A percentile compares a stretch with the other conserved stretches of the same genome.
Conservation (phyloP, 768 basidiomycete species). For the Pisolithus orientalis region DNA sequence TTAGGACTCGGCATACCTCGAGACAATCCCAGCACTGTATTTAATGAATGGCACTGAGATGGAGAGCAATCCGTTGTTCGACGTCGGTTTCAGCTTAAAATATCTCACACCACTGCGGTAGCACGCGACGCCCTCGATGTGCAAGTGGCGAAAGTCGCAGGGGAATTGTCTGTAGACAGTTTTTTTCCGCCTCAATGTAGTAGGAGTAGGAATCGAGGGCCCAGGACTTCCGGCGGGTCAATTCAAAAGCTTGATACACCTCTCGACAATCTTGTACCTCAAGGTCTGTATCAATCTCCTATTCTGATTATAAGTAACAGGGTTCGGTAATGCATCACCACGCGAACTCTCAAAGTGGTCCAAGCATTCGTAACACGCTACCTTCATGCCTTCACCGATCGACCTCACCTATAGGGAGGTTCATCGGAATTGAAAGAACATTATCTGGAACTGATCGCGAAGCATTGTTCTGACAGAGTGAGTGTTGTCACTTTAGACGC, state of each 20-base stretch:
- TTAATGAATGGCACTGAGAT: slow-evolving; percentile 18
- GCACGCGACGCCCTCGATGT: slow-evolving; percentile 31
- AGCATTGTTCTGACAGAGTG: slow-evolving; percentile 56
- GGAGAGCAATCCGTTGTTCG: slow-evolving; percentile 3
- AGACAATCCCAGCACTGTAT: slow-evolving; percentile 44
- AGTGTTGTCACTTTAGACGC: slow-evolving; percentile 14
- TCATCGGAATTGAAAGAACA: slow-evolving; percentile 34
- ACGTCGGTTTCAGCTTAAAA: neutral
- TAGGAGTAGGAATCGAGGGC: slow-evolving; percentile 37
- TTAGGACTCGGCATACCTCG: slow-evolving; percentile 35
- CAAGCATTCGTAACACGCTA: slow-evolving; percentile 50
- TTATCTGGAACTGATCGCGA: slow-evolving; percentile 48
- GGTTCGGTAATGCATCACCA: slow-evolving; percentile 4
- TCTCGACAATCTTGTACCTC: slow-evolving; percentile 47
- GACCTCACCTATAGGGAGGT: slow-evolving; percentile 31
- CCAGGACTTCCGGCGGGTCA: slow-evolving; percentile 18
- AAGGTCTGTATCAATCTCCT: slow-evolving; percentile 35
- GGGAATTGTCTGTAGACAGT: slow-evolving; percentile 34
- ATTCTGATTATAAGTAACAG: too few relatives aligned
- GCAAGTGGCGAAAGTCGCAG: slow-evolving; percentile 35
- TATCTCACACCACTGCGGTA: slow-evolving; percentile 10
- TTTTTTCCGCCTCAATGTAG: slow-evolving; percentile 42
- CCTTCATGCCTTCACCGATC: slow-evolving; percentile 43
- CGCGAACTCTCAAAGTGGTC: slow-evolving; percentile 55
- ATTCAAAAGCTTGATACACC: slow-evolving; percentile 39